phyloP scores from a whole-genome alignment of 169 alveolate genomes.

The Babesia ovata region DNA sequence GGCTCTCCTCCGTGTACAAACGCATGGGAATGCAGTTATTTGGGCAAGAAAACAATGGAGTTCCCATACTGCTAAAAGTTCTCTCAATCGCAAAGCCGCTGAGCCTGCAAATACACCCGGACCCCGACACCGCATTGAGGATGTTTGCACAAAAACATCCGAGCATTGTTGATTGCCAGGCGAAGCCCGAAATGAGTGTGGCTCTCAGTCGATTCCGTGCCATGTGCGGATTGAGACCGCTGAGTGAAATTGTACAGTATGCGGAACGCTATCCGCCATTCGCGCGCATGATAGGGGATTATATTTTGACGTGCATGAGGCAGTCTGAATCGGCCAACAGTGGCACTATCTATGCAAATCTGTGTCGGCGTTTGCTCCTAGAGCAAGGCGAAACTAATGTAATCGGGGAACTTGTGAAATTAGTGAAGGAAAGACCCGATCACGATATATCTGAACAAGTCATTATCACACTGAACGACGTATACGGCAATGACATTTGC shows the following conservation, averaged over 20 bases:
- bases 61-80: slow-evolving; percentile 63
- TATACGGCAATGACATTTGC: slow-evolving; percentile 87
- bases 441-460: slow-evolving; percentile 50
- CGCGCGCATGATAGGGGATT: slow-evolving; percentile 26
- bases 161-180: slow-evolving; percentile 50
- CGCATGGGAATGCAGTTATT: slow-evolving; percentile 1
- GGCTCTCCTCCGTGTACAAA: slow-evolving; percentile 10
- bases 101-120: slow-evolving; percentile 78
- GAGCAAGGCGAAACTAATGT: not conserved
- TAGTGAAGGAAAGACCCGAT: not conserved
- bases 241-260: slow-evolving; percentile 9
- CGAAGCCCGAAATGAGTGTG: slow-evolving; percentile 67
- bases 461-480: slow-evolving; percentile 63
- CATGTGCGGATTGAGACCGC: slow-evolving; percentile 42
- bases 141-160: slow-evolving; percentile 29
- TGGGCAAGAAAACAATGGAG: slow-evolving; percentile 3
- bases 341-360: not conserved
- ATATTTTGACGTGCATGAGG: not conserved
- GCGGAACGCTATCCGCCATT: slow-evolving; percentile 47
- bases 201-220: slow-evolving; percentile 51
- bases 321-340: not conserved
- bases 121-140: slow-evolving; percentile 46
- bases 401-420: not conserved
- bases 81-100: slow-evolving; percentile 76
- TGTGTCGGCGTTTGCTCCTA: slow-evolving; percentile 17